Evolutionary conservation across 495 filamentous ascomycete genomes (phyloP).

Genomic region (Pseudotulostoma volvatum): DNA sequence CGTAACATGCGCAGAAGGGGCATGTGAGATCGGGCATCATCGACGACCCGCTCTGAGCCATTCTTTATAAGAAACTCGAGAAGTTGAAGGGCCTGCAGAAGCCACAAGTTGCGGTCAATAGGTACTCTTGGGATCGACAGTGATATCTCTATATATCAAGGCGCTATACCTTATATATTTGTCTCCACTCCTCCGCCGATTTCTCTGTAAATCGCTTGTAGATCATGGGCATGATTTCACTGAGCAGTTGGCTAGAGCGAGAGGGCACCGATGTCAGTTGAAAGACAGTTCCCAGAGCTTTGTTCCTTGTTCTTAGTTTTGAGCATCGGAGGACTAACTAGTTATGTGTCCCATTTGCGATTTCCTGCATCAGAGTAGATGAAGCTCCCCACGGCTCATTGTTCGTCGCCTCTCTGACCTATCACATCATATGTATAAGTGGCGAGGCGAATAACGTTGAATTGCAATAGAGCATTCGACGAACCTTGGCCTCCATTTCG

Average conservation of each 20-base stretch:
- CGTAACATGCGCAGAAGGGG: slow-evolving; percentile 94
- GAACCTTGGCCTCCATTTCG: slow-evolving; percentile 97
- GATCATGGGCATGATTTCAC: slow-evolving; percentile 99
- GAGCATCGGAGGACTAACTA: slow-evolving; percentile 50
- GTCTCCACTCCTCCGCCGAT: slow-evolving; percentile 93
- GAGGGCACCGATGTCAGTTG: not conserved
- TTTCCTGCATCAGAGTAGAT: slow-evolving; percentile 86
- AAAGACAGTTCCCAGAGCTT: slow-evolving; percentile 4
- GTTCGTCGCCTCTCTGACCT: slow-evolving; percentile 94
- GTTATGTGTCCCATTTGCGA: slow-evolving; percentile 93
- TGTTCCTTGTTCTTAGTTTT: not conserved
- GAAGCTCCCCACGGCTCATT: slow-evolving; percentile 96
- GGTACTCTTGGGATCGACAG: not conserved
- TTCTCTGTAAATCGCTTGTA: slow-evolving; percentile 99
- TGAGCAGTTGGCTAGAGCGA: slow-evolving; percentile 64
- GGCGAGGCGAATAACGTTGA: not conserved
- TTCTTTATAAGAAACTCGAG: slow-evolving; percentile 98
- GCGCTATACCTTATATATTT: slow-evolving; percentile 92
- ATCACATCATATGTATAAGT: slow-evolving; percentile 2
- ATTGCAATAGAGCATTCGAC: slow-evolving; percentile 9
- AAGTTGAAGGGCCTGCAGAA: slow-evolving; percentile 59
- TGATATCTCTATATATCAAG: no score
- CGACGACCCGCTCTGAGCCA: slow-evolving; percentile 91
- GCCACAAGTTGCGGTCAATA: slow-evolving; percentile 3
- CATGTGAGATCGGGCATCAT: slow-evolving; percentile 90